Percentiles rank a stretch among this genome's conserved stretches.
Evolutionary conservation across 129 eudicot genomes (phyloP).

Genomic region (Pseudognaphalium luteoalbum): DNA sequence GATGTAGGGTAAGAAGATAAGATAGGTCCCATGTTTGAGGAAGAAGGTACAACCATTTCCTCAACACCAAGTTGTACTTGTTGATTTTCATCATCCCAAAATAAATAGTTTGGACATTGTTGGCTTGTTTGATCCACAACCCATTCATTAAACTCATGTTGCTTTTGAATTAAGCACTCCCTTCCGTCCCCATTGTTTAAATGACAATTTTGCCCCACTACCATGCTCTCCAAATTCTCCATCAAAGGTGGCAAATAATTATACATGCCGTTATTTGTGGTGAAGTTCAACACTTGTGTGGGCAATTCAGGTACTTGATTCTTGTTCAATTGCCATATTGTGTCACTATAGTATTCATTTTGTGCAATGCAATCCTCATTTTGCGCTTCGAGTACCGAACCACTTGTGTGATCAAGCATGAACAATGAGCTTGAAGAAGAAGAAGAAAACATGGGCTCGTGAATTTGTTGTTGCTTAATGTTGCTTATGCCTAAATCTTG

Average conservation of each 20-base stretch:
- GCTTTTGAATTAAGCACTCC: slow-evolving; percentile 51
- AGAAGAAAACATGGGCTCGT: slow-evolving; percentile 40
- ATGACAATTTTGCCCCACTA: slow-evolving; percentile 41
- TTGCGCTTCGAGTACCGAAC: slow-evolving; percentile 34
- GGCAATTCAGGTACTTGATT: slow-evolving; percentile 29
- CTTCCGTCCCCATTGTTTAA: slow-evolving; percentile 46
- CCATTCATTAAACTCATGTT: slow-evolving; percentile 64
- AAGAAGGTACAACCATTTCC: slow-evolving; percentile 35
- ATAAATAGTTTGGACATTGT: slow-evolving; percentile 55
- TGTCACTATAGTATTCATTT: slow-evolving; percentile 37
- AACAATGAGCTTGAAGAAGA: slow-evolving; percentile 49
- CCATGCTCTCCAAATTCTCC: slow-evolving; percentile 50
- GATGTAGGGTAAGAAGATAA: slow-evolving; percentile 61
- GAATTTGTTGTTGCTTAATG: slow-evolving; percentile 39
- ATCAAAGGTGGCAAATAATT: slow-evolving; percentile 53
- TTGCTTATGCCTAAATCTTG: slow-evolving; percentile 49
- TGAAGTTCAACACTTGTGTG: slow-evolving; percentile 24
- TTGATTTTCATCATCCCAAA: slow-evolving; percentile 69
- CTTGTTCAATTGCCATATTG: slow-evolving; percentile 49
- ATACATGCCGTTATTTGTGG: slow-evolving; percentile 38
- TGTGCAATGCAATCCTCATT: slow-evolving; percentile 26
- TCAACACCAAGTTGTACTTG: slow-evolving; percentile 47
- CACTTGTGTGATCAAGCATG: slow-evolving; percentile 61
- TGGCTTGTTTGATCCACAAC: slow-evolving; percentile 48
- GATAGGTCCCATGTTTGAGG: slow-evolving; percentile 57